Evolutionary conservation across 2,329 filamentous ascomycete genomes (phyloP), one percentile per base, ranked within the genome.

Genomic region (Podosphaera leucotricha): DNA sequence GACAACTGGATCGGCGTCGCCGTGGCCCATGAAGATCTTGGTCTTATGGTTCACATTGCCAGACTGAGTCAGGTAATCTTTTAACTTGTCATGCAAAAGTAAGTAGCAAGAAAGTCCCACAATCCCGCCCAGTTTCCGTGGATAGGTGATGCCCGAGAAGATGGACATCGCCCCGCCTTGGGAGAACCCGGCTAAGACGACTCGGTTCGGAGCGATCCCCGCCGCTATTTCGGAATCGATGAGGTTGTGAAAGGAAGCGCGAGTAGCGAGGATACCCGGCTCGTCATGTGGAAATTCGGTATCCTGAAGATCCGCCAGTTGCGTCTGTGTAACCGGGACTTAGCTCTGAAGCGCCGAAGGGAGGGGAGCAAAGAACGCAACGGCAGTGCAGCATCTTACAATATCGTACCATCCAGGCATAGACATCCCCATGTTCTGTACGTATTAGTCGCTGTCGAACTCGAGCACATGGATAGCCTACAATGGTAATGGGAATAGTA

Each of bases 391-490:
- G 50, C 50, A 44, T 46, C 65, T 63, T 63, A 80, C 74, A 59
- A 90, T 77, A 54, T 90, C 80, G 60, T 83, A 90, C 82, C 82
- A 90, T 20, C 78, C 85, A 1, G 85, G 82, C 83, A 93, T 92
- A 21, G 61, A 59, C 70, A 80, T 77, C 44, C 82, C 81, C 48
- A 68, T 66, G 58, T 85, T 85, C 77, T 83, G 51, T 19, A 8
- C 22, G 22, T 8, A 24, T 24, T 24, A 24, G 22, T 24, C 22
- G 8, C 22, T 24, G 22, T 24, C 22, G 8, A 8, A 24, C 8
- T 24, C 22, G 22, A 8, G 4, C 4, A 8, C 22, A 8, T 8
- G 4, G 22, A 24, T 24, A 20, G 46, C 47, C 30, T 50, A 84
- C 79, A 54, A 77, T 66, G n/a, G 84, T 86, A 57, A 94, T 83